These are phyloP conservation scores for Fusarium sp. DNA, from an alignment of 2,329 filamentous ascomycete genomes.

Conservation along the genomic window DNA sequence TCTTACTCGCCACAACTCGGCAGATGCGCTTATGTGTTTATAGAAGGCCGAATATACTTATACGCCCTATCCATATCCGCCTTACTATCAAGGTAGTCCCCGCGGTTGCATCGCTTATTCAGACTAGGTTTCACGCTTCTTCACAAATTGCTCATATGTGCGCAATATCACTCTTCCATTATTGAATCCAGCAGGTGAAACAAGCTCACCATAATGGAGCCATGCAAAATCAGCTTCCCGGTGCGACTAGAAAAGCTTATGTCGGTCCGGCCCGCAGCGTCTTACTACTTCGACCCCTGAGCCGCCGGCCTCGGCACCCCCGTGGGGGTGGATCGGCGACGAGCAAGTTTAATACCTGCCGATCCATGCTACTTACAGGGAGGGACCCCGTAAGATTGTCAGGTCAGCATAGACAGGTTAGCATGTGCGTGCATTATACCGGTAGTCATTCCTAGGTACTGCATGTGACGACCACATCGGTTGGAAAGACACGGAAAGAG, in stretches of 20 bases:
- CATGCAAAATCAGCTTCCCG: not conserved
- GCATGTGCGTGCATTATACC: not conserved
- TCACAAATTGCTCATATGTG: not conserved
- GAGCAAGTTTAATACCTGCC: conserved; percentile 2
- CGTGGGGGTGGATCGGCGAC: not conserved
- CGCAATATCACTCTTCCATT: not conserved
- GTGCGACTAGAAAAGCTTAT: too few species aligned
- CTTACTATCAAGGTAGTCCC: not conserved
- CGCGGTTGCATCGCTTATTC: not conserved
- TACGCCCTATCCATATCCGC: not conserved
- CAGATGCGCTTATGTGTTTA: not conserved
- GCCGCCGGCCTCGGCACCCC: not conserved
- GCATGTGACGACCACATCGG: not conserved
- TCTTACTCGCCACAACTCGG: not conserved
- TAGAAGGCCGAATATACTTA: not conserved
- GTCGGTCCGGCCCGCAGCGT: not conserved
- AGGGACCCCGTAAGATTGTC: not conserved
- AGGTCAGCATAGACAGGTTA: not conserved
- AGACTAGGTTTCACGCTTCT: not conserved
- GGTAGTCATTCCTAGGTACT: too few species aligned
- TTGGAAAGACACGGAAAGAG: not conserved
- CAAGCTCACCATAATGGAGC: not conserved
- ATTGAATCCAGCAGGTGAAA: not conserved
- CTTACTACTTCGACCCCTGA: not conserved
- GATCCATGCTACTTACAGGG: not conserved